Evolutionary conservation across 2,329 filamentous ascomycete genomes (phyloP), one percentile per base, ranked within the genome.

Genomic region (Onygenales sp.): DNA sequence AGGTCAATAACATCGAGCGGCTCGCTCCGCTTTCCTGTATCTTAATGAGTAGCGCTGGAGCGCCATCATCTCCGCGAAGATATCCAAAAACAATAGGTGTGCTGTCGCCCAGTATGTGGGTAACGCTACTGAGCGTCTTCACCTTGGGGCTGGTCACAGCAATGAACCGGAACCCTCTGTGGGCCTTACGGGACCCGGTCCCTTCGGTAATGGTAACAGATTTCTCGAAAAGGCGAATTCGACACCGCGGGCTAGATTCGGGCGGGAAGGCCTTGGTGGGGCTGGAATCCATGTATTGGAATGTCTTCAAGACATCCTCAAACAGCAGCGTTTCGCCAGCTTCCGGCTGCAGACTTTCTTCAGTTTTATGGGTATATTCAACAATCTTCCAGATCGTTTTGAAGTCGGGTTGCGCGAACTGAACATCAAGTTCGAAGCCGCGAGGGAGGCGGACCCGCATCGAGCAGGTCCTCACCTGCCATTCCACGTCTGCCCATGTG

Each of bases 401-500:
- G 71, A 87, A 95, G 64, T 95, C 88, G n/a, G 80, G 74, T 61
- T 90, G 86, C 11, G 77, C 77, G 64, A 90, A 84, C 57, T 86
- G 82, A 14, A 93, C 72, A 17, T 80, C 80, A 42, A 95, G 71
- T 54, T 85, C 73, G 63, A 93, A 92, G 0, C 87, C 87, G 58
- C 88, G 82, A 0, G 87, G 86, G 14, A 95, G 71, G 56, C 80
- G 81, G 39, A 95, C 68, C 17, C 84, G 81, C 53, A 95, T 76
- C 0, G 80, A 78, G 56, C 77, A 79, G 6, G 77, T 76, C 47
- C 86, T 83, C 14, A 84, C 77, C 54, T 84, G 84, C 90, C 90
- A 95, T 42, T 82, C 79, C 4, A 95, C 80, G 65, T 93, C 86
- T 6, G 88, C 82, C 90, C 90, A 95, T 0, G 81, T 84, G 1